Evolutionary conservation across 371 early-diverging fungal genomes (phyloP).

Genomic region (Rhizopus sp.): DNA sequence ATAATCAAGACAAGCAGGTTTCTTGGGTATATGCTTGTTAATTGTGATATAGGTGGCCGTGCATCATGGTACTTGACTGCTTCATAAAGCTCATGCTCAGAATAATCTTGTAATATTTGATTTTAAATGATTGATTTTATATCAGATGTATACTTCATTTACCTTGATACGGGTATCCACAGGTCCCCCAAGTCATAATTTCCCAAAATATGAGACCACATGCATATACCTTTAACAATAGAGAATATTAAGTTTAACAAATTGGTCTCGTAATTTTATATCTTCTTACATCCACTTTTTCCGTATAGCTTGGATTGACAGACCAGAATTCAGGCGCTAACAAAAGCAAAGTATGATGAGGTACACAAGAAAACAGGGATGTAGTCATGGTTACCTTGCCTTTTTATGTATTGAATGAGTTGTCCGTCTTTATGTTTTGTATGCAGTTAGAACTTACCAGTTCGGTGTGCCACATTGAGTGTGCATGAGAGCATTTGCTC

Average conservation of each 20-base stretch:
- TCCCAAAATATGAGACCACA: slow-evolving; percentile 83
- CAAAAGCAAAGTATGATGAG: neutral
- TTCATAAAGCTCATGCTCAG: slow-evolving; percentile 42
- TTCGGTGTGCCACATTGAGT: slow-evolving; percentile 80
- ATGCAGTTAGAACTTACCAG: slow-evolving; percentile 54
- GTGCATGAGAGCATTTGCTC: slow-evolving; percentile 66
- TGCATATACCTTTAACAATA: slow-evolving; percentile 62
- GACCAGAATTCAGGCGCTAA: slow-evolving; percentile 79
- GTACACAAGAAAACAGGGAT: neutral
- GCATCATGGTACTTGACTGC: slow-evolving; percentile 62
- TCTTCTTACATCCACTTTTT: slow-evolving; percentile 61
- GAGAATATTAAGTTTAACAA: neutral
- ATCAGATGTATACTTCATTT: neutral
- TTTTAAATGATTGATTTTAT: no score
- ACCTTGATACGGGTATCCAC: slow-evolving; percentile 75
- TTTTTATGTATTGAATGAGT: neutral
- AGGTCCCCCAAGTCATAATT: slow-evolving; percentile 74
- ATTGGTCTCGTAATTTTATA: neutral
- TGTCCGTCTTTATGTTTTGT: no score
- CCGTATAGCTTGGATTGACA: slow-evolving; percentile 72
- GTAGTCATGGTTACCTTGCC: slow-evolving; percentile 12
- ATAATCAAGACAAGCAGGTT: slow-evolving; percentile 63
- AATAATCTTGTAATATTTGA: slow-evolving; percentile 6
- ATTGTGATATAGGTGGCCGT: slow-evolving; percentile 62
- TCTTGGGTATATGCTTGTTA: slow-evolving; percentile 57